Evolutionary conservation across 306 rosid genomes (phyloP), one percentile per base, ranked within the genome.

Genomic region (Malus sylvestris): DNA sequence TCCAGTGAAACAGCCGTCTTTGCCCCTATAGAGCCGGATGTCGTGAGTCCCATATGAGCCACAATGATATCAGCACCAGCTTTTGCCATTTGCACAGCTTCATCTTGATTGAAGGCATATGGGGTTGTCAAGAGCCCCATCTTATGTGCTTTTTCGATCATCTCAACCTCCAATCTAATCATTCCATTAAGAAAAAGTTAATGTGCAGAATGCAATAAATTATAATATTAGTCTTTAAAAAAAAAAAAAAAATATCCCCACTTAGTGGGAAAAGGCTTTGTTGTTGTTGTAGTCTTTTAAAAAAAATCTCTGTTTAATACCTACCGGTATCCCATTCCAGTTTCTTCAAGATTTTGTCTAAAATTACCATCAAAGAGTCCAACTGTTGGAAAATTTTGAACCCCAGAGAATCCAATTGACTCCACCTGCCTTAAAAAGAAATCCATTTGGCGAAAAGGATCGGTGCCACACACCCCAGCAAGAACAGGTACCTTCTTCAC

Each of bases 311-410:
- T 4, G 29, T 75, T 33, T 52, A 52, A 35, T 51, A 81, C 88
- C 79, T 85, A 91, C 97, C 93, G 76, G 78, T 89, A 94, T 80
- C 97, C 98, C 98, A 94, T 91, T 79, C 97, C 96, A 9, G 97
- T 94, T 86, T 94, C 98, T 84, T 94, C 98, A 76, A 90, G 96
- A 83, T 91, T 94, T 79, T 91, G 95, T 82, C 97, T 87, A 79
- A 91, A 94, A 84, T 94, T 91, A 52, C 96, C 98, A 77, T 94
- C 98, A 73, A 85, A 89, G 66, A 91, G 84, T 78, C 98, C 97
- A 70, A 91, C 98, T 10, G 98, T 91, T n/a, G 98, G 98, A 86
- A 94, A 94, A 79, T 90, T 91, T 84, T 93, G 98, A 74, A 93
- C 98, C 78, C 97, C 98, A 42, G 85, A 80, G 78, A 94, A 91